Evolutionary conservation across 1,284 basidiomycete genomes (phyloP), one percentile per base, ranked within the genome.

Genomic region (Lignosus rhinocerotis): DNA sequence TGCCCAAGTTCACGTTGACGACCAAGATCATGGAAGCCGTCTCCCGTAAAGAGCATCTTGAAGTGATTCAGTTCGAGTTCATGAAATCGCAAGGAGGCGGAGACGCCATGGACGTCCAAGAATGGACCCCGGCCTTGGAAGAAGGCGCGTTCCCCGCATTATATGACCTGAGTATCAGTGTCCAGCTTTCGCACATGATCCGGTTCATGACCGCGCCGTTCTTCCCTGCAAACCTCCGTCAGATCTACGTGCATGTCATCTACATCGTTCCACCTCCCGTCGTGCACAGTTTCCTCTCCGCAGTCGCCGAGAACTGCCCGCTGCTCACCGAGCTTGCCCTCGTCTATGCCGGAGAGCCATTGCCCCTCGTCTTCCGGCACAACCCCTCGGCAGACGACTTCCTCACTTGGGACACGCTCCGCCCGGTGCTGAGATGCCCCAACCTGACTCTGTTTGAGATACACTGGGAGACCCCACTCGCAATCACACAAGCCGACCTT

Each of bases 81-180:
- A 60, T 70, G 12, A 62, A 69, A 3, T 67, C 69, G 0, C 78
- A 82, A 59, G 82, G 80, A 5, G 66, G 59, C 32, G 82, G 81
- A 0, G 68, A 77, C 44, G 68, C 71, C 0, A 55, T 44, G 1
- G 85, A 87, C 57, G 72, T 82, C 1, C 51, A 66, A 3, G 62
- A 70, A 30, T 83, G 85, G 63, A 17, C 55, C 6, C 84, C 83
- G 1, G 65, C 61, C 2, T 70, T 85, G 12, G 46, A 68, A 21
- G 74, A 80, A 58, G 81, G 78, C 19, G 76, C 82, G 0, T 89
- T 88, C 67, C 83, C 82, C 0, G 70, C 75, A 0, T 73, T 89
- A 6, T 77, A 72, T 65, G 83, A 86, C 56, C 73, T 86, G 41
- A 80, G 76, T 4, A 64, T 84, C 36, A 78, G 78, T 36, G 75